Percentiles rank a stretch among this genome's conserved stretches.
Conservation (phyloP, 1,139 yeast genomes). For the Taphrina populina region DNA sequence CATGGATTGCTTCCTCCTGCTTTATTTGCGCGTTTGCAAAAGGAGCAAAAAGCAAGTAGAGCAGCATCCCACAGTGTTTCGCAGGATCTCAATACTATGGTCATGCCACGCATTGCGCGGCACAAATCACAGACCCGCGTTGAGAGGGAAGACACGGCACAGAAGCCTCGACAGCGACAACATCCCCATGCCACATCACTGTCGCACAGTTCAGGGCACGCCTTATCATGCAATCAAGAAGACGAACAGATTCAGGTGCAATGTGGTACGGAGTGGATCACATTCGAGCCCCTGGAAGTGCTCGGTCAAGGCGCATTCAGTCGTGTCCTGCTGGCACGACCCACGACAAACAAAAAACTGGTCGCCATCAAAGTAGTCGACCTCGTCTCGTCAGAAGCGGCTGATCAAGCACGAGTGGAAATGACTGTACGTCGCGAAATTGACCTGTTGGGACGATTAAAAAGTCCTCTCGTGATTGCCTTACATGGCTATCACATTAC, state of each 20-base stretch:
- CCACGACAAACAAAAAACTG: slow-evolving; percentile 43
- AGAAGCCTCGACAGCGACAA: background rate
- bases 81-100: slow-evolving; percentile 3
- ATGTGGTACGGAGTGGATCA: background rate
- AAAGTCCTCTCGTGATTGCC: slow-evolving; percentile 51
- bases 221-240: no score
- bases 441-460: slow-evolving; percentile 53
- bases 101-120: slow-evolving; percentile 14
- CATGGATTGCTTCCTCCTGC: slow-evolving; percentile 8
- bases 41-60: background rate
- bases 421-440: slow-evolving; percentile 74
- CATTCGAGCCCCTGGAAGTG: slow-evolving; percentile 1
- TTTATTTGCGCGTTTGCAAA: slow-evolving; percentile 7
- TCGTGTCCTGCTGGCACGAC: slow-evolving; percentile 47
- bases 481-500: slow-evolving; percentile 45
- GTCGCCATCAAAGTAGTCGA: slow-evolving; percentile 48
- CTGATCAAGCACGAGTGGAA: slow-evolving; percentile 57
- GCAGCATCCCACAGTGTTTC: slow-evolving; percentile 1
- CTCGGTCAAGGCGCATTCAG: slow-evolving; percentile 50
- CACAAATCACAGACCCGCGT: slow-evolving; percentile 12
- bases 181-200: background rate
- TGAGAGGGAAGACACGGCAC: background rate
- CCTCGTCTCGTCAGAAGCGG: slow-evolving; percentile 42
- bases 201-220: no score
- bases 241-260: background rate